Percentiles rank a stretch among this genome's conserved stretches.
phyloP scores from a whole-genome alignment of 2,329 filamentous ascomycete species.

The Xylariaceae sp. region DNA sequence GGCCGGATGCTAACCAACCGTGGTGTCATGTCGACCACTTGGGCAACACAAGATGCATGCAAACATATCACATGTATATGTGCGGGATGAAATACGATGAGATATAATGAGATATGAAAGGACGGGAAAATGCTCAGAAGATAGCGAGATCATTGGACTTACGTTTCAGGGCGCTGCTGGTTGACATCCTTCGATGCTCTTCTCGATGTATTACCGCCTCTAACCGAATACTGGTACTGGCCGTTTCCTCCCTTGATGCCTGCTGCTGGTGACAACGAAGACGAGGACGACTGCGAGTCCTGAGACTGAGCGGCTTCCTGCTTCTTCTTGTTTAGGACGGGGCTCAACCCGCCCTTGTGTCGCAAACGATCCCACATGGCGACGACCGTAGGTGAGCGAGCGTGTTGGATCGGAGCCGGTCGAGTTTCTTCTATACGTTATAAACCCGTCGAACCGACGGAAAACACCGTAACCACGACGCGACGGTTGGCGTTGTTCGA shows the following conservation, averaged over 20 bases:
- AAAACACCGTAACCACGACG: background rate
- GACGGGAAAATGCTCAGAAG: background rate
- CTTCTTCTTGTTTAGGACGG: slow-evolving; percentile 28
- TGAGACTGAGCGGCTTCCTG: slow-evolving; percentile 29
- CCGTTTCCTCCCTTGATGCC: slow-evolving; percentile 33
- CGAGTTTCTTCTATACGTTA: background rate
- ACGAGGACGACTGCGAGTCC: slow-evolving; percentile 25
- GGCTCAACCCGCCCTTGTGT: slow-evolving; percentile 24
- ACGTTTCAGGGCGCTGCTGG: slow-evolving; percentile 25
- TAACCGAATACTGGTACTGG: slow-evolving; percentile 34
- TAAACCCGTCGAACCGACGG: background rate
- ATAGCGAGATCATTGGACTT: slow-evolving; percentile 15
- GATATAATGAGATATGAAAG: too few species aligned
- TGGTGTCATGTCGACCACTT: slow-evolving; percentile 2
- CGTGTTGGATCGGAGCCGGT: background rate
- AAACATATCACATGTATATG: background rate
- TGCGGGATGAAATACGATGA: background rate
- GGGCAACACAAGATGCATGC: background rate
- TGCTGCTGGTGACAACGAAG: slow-evolving; percentile 18
- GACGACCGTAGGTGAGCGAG: slow-evolving; percentile 8
- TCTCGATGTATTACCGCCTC: slow-evolving; percentile 33
- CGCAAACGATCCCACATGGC: slow-evolving; percentile 37
- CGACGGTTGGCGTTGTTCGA: background rate
- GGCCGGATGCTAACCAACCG: background rate
- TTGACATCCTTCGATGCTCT: slow-evolving; percentile 31